These are phyloP conservation scores for Lecanicillium sp. DNA, from an alignment of 2,329 filamentous ascomycete species.

Conservation along the genomic window DNA sequence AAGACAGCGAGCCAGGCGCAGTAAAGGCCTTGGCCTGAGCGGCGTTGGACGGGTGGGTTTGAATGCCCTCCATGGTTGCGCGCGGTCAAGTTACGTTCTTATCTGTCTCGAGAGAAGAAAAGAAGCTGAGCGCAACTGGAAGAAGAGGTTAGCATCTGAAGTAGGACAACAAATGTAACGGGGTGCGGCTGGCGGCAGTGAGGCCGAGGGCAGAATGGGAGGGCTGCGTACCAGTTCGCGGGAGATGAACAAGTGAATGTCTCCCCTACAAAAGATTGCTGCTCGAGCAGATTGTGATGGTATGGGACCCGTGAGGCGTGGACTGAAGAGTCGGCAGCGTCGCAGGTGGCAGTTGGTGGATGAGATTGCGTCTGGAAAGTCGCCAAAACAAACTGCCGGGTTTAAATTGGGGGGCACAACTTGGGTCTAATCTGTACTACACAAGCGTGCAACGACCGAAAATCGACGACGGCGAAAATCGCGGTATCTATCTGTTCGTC, in stretches of 20 bases:
- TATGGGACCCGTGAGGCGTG: conserved; percentile 18
- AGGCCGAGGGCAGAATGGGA: conserved; percentile 32
- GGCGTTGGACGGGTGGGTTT: conserved; percentile 86
- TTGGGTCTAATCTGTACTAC: conserved; percentile 27
- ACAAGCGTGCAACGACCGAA: conserved; percentile 13
- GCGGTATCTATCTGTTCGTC: conserved; percentile 22
- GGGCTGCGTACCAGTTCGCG: conserved; percentile 51
- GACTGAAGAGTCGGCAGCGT: conserved; percentile 20
- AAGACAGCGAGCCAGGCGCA: conserved; percentile 85
- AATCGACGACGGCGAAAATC: conserved; percentile 14
- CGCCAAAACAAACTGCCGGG: conserved; percentile 20
- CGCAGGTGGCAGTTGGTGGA: conserved; percentile 10
- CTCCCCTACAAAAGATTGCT: conserved; percentile 62
- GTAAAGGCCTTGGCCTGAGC: conserved; percentile 95
- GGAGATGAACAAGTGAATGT: conserved; percentile 99
- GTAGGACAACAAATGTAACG: conserved; percentile 1
- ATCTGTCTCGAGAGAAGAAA: conserved; percentile 15
- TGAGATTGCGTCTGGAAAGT: background rate
- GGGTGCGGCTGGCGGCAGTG: background rate
- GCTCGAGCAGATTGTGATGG: conserved; percentile 24
- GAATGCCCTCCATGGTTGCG: conserved; percentile 75
- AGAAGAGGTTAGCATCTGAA: conserved; percentile 22
- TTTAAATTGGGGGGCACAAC: conserved; percentile 20
- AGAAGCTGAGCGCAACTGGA: conserved; percentile 30
- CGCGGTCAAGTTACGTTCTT: conserved; percentile 3